Percentiles rank a stretch among this genome's conserved stretches.
phyloP scores from a whole-genome alignment of 306 rosid genomes.

The Acacia crassicarpa region DNA sequence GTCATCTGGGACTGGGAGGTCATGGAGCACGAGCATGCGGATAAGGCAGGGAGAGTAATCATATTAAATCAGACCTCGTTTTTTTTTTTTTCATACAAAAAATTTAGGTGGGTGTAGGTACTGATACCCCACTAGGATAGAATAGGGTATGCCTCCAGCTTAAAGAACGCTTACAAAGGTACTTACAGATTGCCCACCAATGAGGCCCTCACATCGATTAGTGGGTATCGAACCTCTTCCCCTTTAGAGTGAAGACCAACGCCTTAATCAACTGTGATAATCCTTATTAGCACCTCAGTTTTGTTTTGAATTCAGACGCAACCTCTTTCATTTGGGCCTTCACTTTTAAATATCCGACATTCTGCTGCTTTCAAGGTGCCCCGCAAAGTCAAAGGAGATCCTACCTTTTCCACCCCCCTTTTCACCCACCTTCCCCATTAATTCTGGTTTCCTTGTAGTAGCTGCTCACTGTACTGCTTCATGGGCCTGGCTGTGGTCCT shows the following conservation, averaged over 20 bases:
- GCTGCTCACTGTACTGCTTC: background rate
- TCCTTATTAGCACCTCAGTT: no score
- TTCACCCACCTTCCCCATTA: background rate
- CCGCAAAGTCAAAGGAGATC: conserved; percentile 13
- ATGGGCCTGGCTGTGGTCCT: background rate
- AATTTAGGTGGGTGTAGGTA: no score
- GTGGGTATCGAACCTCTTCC: no score
- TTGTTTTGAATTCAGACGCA: conserved; percentile 28
- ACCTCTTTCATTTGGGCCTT: conserved; percentile 5
- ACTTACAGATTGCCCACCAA: no score
- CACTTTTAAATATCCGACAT: conserved; percentile 38
- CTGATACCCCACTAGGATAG: no score
- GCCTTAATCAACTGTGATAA: no score
- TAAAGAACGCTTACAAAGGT: no score
- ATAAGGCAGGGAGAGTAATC: background rate
- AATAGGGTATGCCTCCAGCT: no score
- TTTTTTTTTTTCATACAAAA: no score
- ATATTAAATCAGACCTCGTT: background rate
- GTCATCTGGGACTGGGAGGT: background rate
- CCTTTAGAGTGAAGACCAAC: no score
- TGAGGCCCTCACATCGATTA: no score
- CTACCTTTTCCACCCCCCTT: background rate
- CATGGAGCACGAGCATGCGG: background rate
- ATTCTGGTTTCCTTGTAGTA: background rate
- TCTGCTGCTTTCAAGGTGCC: background rate